Conservation (phyloP, 202 grass and related monocot species). For the Schoenoplectus triqueter region DNA sequence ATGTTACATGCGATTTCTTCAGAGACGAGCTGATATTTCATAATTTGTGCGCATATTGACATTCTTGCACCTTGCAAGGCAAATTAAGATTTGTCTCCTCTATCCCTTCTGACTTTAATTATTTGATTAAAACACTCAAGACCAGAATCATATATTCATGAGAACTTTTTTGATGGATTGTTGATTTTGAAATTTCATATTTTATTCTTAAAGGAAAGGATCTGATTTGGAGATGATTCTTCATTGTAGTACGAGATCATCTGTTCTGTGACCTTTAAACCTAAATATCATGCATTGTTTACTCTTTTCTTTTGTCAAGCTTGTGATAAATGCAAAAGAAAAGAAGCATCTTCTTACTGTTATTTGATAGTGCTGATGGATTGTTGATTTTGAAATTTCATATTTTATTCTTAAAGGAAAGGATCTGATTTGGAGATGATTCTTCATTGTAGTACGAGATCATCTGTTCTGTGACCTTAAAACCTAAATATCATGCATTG, state of each 20-base stretch:
- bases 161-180: background rate
- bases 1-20: background rate
- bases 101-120: slow-evolving; percentile 8
- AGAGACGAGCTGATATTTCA: background rate
- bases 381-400: background rate
- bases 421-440: background rate
- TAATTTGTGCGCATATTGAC: background rate
- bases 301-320: too few relatives aligned
- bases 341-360: too few relatives aligned
- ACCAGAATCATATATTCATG: background rate
- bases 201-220: background rate
- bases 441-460: background rate
- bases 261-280: too few relatives aligned
- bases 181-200: background rate
- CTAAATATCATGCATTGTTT: too few relatives aligned
- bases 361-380: background rate
- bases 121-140: background rate
- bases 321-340: too few relatives aligned
- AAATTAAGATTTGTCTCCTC: background rate
- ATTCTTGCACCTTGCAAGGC: slow-evolving; percentile 32
- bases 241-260: background rate
- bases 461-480: too few relatives aligned
- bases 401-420: background rate
- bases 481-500: too few relatives aligned
- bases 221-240: background rate